Evolutionary conservation across 257 asterid species (phyloP).

Genomic region (Petunia axillaris): DNA sequence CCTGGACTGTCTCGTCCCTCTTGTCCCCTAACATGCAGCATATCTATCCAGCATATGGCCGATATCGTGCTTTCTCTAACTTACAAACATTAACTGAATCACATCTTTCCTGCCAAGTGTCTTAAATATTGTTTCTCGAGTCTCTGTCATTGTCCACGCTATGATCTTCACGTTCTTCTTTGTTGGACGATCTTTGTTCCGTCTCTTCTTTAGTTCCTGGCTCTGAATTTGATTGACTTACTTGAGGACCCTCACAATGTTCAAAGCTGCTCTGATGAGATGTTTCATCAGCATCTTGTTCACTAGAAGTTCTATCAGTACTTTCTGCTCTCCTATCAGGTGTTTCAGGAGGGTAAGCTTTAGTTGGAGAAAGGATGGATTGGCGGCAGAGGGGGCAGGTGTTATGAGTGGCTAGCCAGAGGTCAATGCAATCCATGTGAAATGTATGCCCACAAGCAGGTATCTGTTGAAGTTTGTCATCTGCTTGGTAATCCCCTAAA

Average conservation of each 20-base stretch:
- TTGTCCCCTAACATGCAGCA: not conserved
- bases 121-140: not conserved
- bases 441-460: constrained; percentile 83
- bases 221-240: constrained; percentile 22
- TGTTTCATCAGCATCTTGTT: constrained; percentile 27
- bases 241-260: not conserved
- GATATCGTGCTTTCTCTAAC: not conserved
- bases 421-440: constrained; percentile 84
- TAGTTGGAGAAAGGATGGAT: constrained; percentile 55
- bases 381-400: constrained; percentile 93
- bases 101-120: not conserved
- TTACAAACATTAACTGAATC: constrained; percentile 15
- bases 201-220: not conserved
- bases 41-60: constrained; percentile 1
- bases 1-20: not conserved
- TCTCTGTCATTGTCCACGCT: not conserved
- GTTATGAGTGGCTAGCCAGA: constrained; percentile 71
- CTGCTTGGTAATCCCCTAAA: constrained; percentile 74
- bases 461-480: constrained; percentile 78
- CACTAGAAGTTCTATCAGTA: constrained; percentile 24
- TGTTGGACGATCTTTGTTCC: not conserved
- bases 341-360: constrained; percentile 28
- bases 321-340: constrained; percentile 30
- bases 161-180: constrained; percentile 12
- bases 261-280: constrained; percentile 20